Evolutionary conservation across 1,139 yeast genomes (phyloP), one percentile per base, ranked within the genome.

Genomic region (Hansenula anomala): DNA sequence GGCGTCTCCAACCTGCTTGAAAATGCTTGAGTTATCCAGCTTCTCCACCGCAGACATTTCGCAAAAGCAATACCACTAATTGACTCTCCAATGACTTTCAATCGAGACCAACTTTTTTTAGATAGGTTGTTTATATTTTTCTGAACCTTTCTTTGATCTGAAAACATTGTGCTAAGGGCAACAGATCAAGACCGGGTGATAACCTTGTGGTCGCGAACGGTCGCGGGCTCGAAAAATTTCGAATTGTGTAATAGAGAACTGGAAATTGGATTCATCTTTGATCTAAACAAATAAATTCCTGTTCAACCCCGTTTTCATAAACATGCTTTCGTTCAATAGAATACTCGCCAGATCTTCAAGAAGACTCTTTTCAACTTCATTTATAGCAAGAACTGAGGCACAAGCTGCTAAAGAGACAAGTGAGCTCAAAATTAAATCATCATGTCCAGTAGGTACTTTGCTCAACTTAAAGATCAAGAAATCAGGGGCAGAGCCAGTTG

Each of bases 401-500:
- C 44, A 31, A 30, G 36, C 44, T 14, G 43, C 26, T 15, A 29
- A 35, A 33, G 39, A 41, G 40, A 33, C 43, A 33, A 15, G 52
- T 13, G 35, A 36, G 19, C 46, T 52, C 2, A 43, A 52, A 19
- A 41, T 56, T 33, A 48, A 47, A 38, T 72, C 78, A 5, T 64
- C 71, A n/a, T 72, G 77, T 28, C 63, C 70, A 30, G 94, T 87
- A 6, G 98, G 98, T 8, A 87, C 97, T 0, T 72, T 75, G 13
- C 70, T 92, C 48, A 86, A 86, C 54, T 66, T 90, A 55, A 85
- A 85, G 53, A 73, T 92, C 40, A 77, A 74, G 56, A 89, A 89
- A 59, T 70, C 73, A 28, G 95, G 94, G 18, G 78, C 81, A 46
- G 96, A 89, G 50, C 92, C 95, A n/a, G 80, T 88, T 7, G 97